A percentile compares a stretch with the other conserved stretches of the same genome.
Conservation (phyloP, 345 rosid genomes). For the Eucalyptus tenuipes region DNA sequence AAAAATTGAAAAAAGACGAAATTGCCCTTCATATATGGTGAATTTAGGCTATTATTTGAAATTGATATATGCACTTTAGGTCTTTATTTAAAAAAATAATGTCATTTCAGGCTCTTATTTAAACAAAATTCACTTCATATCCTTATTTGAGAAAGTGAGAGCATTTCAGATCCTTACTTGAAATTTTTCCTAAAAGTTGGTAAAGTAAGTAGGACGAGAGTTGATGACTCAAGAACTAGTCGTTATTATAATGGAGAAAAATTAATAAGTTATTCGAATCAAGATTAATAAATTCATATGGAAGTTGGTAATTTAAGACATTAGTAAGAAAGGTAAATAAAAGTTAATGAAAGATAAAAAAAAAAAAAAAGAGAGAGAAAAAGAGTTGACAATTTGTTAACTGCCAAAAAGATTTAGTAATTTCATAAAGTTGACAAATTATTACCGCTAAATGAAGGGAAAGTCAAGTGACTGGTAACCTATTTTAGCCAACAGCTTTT, state of each 20-base stretch:
- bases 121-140: accelerated
- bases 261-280: background rate
- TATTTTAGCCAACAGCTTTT: background rate
- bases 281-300: background rate
- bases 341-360: background rate
- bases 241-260: accelerated
- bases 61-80: accelerated
- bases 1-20: too few species aligned
- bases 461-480: background rate
- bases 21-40: too few species aligned
- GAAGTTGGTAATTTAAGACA: background rate
- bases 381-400: background rate
- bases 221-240: background rate
- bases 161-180: accelerated
- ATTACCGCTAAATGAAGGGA: background rate
- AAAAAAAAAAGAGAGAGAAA: accelerated
- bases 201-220: background rate
- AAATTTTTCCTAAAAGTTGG: background rate
- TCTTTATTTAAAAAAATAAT: too few species aligned
- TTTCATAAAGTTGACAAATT: background rate
- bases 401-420: background rate
- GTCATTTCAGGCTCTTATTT: accelerated
- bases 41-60: too few species aligned
- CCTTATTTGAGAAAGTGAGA: accelerated
- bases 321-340: background rate